These are phyloP conservation scores for Phytopythium vexans DNA, from an alignment of 352 stramenopile genomes.

Conservation along the genomic window DNA sequence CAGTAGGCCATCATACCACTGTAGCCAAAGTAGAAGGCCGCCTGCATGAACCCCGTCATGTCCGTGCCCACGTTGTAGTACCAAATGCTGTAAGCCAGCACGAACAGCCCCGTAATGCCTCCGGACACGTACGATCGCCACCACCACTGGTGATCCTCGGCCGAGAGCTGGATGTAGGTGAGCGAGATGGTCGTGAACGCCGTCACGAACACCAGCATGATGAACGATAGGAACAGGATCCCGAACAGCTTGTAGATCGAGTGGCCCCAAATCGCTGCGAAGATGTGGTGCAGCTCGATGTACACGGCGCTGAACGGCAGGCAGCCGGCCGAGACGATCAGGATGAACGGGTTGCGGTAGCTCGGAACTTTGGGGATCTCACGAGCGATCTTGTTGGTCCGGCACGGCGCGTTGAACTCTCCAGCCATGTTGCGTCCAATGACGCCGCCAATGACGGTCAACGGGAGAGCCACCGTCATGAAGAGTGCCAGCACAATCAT, in stretches of 20 bases:
- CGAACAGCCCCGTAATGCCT: conserved; percentile 94
- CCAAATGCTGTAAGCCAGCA: conserved; percentile 96
- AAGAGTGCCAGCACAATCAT: conserved; percentile 93
- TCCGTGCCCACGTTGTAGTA: conserved; percentile 93
- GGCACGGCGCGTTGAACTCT: conserved; percentile 92
- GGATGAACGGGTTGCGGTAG: conserved; percentile 80
- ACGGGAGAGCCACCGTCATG: conserved; percentile 90
- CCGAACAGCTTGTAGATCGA: conserved; percentile 99
- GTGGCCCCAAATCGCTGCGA: conserved; percentile 97
- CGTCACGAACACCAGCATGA: conserved; percentile 95
- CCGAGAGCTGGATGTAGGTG: conserved; percentile 97
- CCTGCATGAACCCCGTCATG: conserved; percentile 96
- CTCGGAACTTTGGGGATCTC: conserved; percentile 91
- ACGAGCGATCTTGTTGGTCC: conserved; percentile 95
- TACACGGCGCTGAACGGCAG: conserved; percentile 98
- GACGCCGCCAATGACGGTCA: conserved; percentile 94
- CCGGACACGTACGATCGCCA: conserved; percentile 95
- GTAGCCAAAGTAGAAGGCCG: conserved; percentile 98
- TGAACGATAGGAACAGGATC: conserved; percentile 95
- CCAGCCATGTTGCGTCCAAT: conserved; percentile 90
- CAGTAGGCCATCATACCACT: conserved; percentile 95
- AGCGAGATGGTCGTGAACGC: conserved; percentile 97
- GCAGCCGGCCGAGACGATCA: conserved; percentile 94
- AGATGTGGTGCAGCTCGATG: conserved; percentile 99
- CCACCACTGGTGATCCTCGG: conserved; percentile 97